Evolutionary conservation across 257 asterid species (phyloP).

Genomic region (Leptodermis oblonga): DNA sequence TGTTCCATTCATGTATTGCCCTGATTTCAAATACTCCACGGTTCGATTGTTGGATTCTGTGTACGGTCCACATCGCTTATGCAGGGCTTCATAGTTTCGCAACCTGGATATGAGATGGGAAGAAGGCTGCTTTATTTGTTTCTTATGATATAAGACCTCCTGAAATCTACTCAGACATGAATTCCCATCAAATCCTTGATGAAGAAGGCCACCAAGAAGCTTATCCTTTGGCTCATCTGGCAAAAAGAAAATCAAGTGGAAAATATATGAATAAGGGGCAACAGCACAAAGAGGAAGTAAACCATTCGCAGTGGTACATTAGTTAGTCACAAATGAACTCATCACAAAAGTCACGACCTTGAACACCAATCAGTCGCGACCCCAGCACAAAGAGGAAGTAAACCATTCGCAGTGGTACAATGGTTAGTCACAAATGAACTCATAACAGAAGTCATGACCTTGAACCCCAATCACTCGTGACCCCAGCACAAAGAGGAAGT

Average conservation of each 20-base stretch:
- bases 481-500: too few species aligned
- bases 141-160: neutral
- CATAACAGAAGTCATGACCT: too few species aligned
- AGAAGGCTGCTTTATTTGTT: neutral
- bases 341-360: too few species aligned
- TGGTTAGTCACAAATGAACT: too few species aligned
- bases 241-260: neutral
- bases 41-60: slow-evolving; percentile 50
- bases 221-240: neutral
- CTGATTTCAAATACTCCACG: slow-evolving; percentile 39
- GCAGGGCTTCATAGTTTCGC: slow-evolving; percentile 37
- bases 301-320: too few species aligned
- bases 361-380: too few species aligned
- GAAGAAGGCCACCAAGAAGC: neutral
- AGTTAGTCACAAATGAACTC: too few species aligned
- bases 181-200: neutral
- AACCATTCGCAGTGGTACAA: too few species aligned
- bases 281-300: too few species aligned
- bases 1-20: slow-evolving; percentile 7
- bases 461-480: too few species aligned
- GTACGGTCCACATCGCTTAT: slow-evolving; percentile 65
- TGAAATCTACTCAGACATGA: neutral
- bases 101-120: neutral
- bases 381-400: too few species aligned
- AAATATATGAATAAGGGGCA: too few species aligned